Conservation (phyloP, 495 filamentous ascomycete species). For the Penicillium cataractarum region DNA sequence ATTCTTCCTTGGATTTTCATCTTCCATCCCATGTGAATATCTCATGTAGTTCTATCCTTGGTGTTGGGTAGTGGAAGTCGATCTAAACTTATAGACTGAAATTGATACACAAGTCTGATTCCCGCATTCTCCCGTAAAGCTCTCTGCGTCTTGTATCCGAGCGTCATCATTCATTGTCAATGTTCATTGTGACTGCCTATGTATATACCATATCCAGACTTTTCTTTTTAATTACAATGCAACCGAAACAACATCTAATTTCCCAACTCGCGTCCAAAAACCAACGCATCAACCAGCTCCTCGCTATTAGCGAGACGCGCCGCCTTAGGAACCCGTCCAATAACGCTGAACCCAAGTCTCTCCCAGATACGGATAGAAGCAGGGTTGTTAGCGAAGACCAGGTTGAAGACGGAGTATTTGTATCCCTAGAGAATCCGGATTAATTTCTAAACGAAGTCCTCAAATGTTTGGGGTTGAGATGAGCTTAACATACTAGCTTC, state of each 20-base stretch:
- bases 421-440: too few relatives aligned
- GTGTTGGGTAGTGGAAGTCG: slow-evolving; percentile 8
- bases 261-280: slow-evolving; percentile 45
- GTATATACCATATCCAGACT: neutral
- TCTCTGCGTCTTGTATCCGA: neutral
- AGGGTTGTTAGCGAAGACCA: slow-evolving; percentile 96
- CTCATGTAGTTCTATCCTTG: slow-evolving; percentile 24
- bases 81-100: neutral
- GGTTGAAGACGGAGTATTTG: slow-evolving; percentile 96
- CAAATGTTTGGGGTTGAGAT: too few relatives aligned
- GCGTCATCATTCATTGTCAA: slow-evolving; percentile 1
- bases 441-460: too few relatives aligned
- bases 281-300: slow-evolving; percentile 51
- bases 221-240: neutral
- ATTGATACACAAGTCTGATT: neutral
- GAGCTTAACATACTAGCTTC: slow-evolving; percentile 61
- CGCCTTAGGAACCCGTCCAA: slow-evolving; percentile 71
- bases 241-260: slow-evolving; percentile 8
- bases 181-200: neutral
- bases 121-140: neutral
- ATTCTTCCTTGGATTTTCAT: slow-evolving; percentile 8
- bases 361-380: slow-evolving; percentile 97
- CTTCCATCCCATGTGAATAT: slow-evolving; percentile 26
- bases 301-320: slow-evolving; percentile 47
- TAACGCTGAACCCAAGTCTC: slow-evolving; percentile 88